Conservation (phyloP, 352 stramenopile genomes). For the Pythium dissotocum region DNA sequence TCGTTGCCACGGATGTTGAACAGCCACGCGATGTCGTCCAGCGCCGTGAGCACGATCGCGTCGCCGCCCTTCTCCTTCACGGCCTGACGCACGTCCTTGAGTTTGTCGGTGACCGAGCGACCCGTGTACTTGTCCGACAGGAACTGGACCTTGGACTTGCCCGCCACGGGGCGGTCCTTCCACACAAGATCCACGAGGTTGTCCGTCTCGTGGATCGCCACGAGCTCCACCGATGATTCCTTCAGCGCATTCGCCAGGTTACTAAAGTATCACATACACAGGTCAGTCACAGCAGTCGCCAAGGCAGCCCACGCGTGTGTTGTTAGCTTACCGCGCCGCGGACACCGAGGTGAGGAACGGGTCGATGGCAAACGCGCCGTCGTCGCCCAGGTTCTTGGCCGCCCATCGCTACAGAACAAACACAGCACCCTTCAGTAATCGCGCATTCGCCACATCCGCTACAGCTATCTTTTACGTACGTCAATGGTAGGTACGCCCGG, state of each 20-base stretch:
- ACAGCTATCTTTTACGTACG: conserved; percentile 53
- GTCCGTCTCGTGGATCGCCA: conserved; percentile 66
- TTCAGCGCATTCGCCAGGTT: conserved; percentile 69
- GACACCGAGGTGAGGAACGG: conserved; percentile 92
- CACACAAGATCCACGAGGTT: conserved; percentile 98
- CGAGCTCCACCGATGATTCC: conserved; percentile 68
- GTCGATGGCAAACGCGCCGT: conserved; percentile 93
- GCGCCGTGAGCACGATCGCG: conserved; percentile 92
- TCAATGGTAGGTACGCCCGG: conserved; percentile 90
- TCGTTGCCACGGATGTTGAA: conserved; percentile 98
- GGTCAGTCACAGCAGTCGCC: neutral
- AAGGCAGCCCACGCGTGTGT: too few relatives aligned
- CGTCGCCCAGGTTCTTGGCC: conserved; percentile 55
- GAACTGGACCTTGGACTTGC: conserved; percentile 88
- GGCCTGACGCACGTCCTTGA: conserved; percentile 75
- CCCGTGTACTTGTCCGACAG: conserved; percentile 94
- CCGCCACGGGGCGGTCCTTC: conserved; percentile 71
- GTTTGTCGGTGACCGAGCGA: conserved; percentile 89
- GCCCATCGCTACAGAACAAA: conserved; percentile 58
- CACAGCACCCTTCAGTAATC: neutral
- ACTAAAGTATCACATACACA: conserved; percentile 27
- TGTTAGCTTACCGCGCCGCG: conserved; percentile 54
- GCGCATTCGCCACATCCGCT: neutral
- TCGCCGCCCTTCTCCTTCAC: conserved; percentile 91
- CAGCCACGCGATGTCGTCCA: conserved; percentile 98